Evolutionary conservation across 257 asterid genomes (phyloP), one percentile per base, ranked within the genome.

Genomic region (Vinca minor): DNA sequence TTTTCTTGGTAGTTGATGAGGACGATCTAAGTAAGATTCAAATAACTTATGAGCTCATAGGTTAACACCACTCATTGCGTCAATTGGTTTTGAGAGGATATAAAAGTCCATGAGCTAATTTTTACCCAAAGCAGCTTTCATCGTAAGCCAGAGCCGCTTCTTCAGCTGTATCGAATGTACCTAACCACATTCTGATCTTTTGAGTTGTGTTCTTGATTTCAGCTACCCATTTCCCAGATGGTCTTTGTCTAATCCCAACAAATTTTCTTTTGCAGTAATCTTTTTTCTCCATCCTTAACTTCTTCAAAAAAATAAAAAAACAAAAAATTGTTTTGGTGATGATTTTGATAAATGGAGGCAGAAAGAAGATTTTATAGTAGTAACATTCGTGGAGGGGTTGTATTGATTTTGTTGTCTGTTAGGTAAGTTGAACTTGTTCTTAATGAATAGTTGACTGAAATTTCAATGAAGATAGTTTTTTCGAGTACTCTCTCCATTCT

Each of bases 141-240:
- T 89, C 93, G 6, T 89, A 89, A 18, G 96, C 96, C 3, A 64
- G 88, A 6, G 95, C 96, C 32, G 96, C 96, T 66, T 89, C 96
- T 69, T 89, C 96, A 23, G 93, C 95, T 0, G 95, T 86, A 64
- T 89, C 93, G 55, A 89, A 89, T 0, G 95, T 89, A 6, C 96
- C 96, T 0, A 89, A 81, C 96, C 96, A 89, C 93, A 89, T 84
- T 32, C 95, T 72, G 76, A 89, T 89, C 89, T 86, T 88, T 10
- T 89, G 96, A 32, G 93, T 86, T 1, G 95, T 89, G 85, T 89
- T 86, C 84, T 86, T 86, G 81, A 89, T 86, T 68, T 89, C 95
- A 0, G 91, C 96, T 3, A 89, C 95, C 93, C 95, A 89, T 81
- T 86, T 89, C 8, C 96, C 95, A 0, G 95, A 89, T 12, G 96